Evolutionary conservation across 2,329 filamentous ascomycete genomes (phyloP), one percentile per base, ranked within the genome.

Genomic region (Aspergillus sp.): DNA sequence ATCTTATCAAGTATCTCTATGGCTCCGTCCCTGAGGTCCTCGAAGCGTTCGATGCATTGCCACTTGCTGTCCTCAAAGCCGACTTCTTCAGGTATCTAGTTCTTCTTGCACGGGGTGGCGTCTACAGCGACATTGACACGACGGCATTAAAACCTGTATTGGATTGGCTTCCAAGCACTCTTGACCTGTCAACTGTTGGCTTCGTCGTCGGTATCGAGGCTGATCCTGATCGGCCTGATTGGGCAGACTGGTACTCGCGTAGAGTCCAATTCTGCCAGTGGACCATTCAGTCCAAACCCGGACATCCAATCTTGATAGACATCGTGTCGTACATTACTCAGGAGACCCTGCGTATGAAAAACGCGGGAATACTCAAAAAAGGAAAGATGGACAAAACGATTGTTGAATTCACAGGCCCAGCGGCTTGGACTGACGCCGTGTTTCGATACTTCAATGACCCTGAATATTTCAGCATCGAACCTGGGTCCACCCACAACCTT

Each of bases 201-300:
- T 82, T 99, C 62, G 88, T 99, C 40, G 83, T 98, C 68, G 95
- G 95, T 58, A 97, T 99, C 64, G 95, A 99, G 79, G 95, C 95
- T 4, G 95, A 99, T 71, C 92, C 95, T 0, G 92, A 98, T 74
- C 86, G 95, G 48, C 84, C 86, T 3, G 95, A 99, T 73, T 99
- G 95, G 95, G 83, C 86, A 37, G 81, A 96, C 1, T 98, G 93
- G 95, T 99, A 98, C 80, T 95, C 91, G 62, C 89, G 95, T 59
- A 86, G 93, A 62, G 93, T 99, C 60, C 95, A 98, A 73, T 98
- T 99, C 76, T 99, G 95, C 77, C 95, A 99, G 75, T 99, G 95
- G 95, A 99, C 95, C 1, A 97, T 99, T 62, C 93, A 98, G 75
- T 81, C 90, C 57, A 99, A 99, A 76, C 89, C 93, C 0, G 95